Evolutionary conservation across 2,329 filamentous ascomycete species (phyloP).

Genomic region (Colletotrichum musae): DNA sequence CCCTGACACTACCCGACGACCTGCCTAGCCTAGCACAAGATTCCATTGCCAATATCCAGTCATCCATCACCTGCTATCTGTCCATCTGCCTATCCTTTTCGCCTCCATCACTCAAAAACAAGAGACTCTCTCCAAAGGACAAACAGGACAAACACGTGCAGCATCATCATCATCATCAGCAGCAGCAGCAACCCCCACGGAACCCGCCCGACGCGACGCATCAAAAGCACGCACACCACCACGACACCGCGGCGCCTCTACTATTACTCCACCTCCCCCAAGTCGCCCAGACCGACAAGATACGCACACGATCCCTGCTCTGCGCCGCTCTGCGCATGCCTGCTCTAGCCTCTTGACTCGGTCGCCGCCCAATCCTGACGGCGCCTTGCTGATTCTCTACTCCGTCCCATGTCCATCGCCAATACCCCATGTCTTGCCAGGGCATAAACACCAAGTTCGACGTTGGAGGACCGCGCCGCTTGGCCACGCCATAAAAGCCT

Average conservation of each 20-base stretch:
- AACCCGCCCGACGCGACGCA: conserved; percentile 36
- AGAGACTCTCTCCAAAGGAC: too few relatives aligned
- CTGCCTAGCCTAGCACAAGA: too few relatives aligned
- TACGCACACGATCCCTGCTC: background rate
- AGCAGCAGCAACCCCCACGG: conserved; percentile 10
- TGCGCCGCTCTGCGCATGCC: background rate
- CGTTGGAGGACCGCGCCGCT: background rate
- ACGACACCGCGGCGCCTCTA: background rate
- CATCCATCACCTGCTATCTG: too few relatives aligned
- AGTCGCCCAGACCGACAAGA: background rate
- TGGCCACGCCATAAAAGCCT: conserved; percentile 19
- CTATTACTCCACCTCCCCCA: background rate
- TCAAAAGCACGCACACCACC: background rate
- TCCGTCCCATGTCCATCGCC: conserved; percentile 20
- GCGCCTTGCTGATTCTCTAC: conserved; percentile 2
- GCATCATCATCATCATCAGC: too few relatives aligned
- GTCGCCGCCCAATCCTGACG: conserved; percentile 15
- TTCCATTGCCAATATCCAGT: too few relatives aligned
- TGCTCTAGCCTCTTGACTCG: conserved; percentile 28
- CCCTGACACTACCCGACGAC: too few relatives aligned
- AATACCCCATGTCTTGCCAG: background rate
- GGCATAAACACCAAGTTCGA: background rate
- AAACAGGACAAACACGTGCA: too few relatives aligned
- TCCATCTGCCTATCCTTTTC: too few relatives aligned
- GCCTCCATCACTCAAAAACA: too few relatives aligned